phyloP scores from a whole-genome alignment of 768 basidiomycete genomes.

The Boletus rufocinnamomeus region DNA sequence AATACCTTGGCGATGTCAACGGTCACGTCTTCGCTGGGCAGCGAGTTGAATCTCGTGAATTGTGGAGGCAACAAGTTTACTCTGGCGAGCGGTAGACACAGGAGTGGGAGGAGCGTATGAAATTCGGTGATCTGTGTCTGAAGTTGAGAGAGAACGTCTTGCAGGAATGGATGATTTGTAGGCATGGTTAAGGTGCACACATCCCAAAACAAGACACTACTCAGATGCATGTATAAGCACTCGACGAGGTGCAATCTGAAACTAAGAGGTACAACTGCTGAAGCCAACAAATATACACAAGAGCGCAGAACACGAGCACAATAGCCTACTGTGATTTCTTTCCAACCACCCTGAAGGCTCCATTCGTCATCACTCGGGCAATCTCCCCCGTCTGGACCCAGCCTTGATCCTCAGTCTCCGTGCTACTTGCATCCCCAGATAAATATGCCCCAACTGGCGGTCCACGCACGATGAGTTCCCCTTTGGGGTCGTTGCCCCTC shows the following conservation, averaged over 20 bases:
- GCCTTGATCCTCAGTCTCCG: constrained; percentile 41
- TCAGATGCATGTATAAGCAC: neutral
- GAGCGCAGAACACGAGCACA: too few species aligned
- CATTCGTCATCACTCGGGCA: constrained; percentile 62
- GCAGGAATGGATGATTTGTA: constrained; percentile 8
- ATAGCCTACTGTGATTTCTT: constrained; percentile 8
- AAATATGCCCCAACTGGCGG: constrained; percentile 67
- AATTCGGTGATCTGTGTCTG: constrained; percentile 51
- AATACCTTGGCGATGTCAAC: constrained; percentile 37
- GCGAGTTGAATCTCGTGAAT: constrained; percentile 46
- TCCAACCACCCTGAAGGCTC: constrained; percentile 51
- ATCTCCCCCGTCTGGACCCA: constrained; percentile 49
- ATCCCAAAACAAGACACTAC: neutral
- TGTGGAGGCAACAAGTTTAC: constrained; percentile 61
- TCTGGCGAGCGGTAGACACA: constrained; percentile 58
- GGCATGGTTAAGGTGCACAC: constrained; percentile 10
- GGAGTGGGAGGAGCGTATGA: constrained; percentile 52
- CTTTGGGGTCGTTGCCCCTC: constrained; percentile 63
- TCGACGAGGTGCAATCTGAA: neutral
- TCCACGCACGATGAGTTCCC: constrained; percentile 64
- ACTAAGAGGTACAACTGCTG: neutral
- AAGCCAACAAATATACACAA: neutral
- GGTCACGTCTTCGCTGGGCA: constrained; percentile 29
- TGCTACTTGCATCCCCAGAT: constrained; percentile 24
- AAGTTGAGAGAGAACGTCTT: constrained; percentile 46